A percentile compares a stretch with the other conserved stretches of the same genome.
Evolutionary conservation across 139 green algal genomes (phyloP).

Genomic region (Volvox africanus): DNA sequence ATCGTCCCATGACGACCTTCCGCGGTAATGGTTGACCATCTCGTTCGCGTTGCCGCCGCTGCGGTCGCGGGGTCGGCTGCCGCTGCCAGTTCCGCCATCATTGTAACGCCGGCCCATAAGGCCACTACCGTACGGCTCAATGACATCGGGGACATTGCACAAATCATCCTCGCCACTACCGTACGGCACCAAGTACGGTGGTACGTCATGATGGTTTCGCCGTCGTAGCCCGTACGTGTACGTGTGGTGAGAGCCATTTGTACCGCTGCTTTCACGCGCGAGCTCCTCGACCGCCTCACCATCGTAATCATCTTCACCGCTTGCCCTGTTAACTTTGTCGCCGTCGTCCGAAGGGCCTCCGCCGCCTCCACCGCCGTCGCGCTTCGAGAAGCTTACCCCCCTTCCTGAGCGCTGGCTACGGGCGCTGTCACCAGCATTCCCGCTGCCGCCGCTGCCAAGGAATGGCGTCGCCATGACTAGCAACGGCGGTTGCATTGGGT

Average conservation of each 20-base stretch:
- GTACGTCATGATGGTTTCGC: not conserved
- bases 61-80: not conserved
- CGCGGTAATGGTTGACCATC: no score
- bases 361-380: not conserved
- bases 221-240: not conserved
- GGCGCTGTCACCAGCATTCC: not conserved
- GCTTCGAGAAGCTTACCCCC: not conserved
- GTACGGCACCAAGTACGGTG: slow-evolving; percentile 4
- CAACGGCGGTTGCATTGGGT: not conserved
- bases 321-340: not conserved
- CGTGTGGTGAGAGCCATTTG: not conserved
- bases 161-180: not conserved
- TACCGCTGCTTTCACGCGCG: not conserved
- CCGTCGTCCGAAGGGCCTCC: not conserved
- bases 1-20: no score
- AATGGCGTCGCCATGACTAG: not conserved
- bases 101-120: not conserved
- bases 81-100: not conserved
- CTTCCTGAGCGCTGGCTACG: not conserved
- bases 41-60: no score
- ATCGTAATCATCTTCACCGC: not conserved
- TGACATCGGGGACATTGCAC: not conserved
- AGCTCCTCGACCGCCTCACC: not conserved
- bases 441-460: no score
- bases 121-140: not conserved